Base-by-base conservation (phyloP, 148 eudicot species). In the Pouteria glomerata region DNA sequence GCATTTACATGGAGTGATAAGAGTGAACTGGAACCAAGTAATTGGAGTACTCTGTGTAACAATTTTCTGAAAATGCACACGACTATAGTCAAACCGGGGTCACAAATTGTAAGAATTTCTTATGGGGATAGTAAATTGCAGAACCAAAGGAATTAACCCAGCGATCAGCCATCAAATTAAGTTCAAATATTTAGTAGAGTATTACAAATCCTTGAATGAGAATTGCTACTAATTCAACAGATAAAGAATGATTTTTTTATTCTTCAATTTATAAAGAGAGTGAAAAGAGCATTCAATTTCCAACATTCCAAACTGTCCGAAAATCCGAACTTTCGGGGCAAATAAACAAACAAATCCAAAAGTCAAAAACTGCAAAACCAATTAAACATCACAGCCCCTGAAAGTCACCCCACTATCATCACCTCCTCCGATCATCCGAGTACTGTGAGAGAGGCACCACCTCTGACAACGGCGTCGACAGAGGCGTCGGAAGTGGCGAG, bases 401-500 rank as follows among this genome's bases (percentile, higher is more conserved):
- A n/a, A n/a, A n/a, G n/a, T n/a, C n/a, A n/a, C n/a, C n/a, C 55
- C 19, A 18, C 11, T 15, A 57, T 56, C 80, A 80, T 66, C 68
- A 51, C 50, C 91, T 67, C 67, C 97, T 86, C 76, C 97, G 86
- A 21, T 90, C 91, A 73, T 86, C 92, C 19, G 90, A 67, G 76
- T 87, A 90, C 64, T 81, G 92, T 26, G 98, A 88, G 4, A 90
- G 87, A 41, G 96, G 98, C 52, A 93, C 93, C 11, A 93, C 92
- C 84, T 90, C 96, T 12, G 88, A 82, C 50, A 90, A 63, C 82
- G 98, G 97, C 63, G 98, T 93, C 19, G 98, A 87, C 15, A 90
- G 56, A 24, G 98, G 98, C 30, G 98, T 93, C 34, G 98, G 98
- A 6, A 90, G 83, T 64, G 98, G 97, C 41, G 98, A 93, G 71